Evolutionary conservation across 306 rosid genomes (phyloP).

Genomic region (Alnus rubra): DNA sequence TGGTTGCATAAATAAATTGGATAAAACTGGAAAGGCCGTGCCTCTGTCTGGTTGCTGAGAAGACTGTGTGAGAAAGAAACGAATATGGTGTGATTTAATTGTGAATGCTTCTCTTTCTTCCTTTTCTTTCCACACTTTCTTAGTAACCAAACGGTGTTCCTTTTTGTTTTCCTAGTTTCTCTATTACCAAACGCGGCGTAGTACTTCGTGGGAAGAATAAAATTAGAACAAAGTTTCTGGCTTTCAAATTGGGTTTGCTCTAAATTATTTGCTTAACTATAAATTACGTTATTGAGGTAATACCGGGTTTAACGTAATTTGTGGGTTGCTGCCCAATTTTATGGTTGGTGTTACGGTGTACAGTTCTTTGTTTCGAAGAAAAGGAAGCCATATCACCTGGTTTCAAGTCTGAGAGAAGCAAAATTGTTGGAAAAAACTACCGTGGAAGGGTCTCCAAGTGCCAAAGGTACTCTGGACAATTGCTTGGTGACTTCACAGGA

Average conservation of each 20-base stretch:
- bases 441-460: slow-evolving; percentile 66
- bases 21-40: neutral
- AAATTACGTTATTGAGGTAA: neutral
- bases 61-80: neutral
- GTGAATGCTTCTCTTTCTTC: neutral
- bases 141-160: neutral
- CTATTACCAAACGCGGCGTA: neutral
- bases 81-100: neutral
- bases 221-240: neutral
- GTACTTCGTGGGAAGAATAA: neutral
- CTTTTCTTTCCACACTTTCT: slow-evolving; percentile 1
- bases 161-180: neutral
- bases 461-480: slow-evolving; percentile 62
- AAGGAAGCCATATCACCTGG: slow-evolving; percentile 62
- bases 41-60: neutral
- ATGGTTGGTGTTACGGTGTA: neutral
- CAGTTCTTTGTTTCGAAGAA: slow-evolving; percentile 91
- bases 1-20: neutral
- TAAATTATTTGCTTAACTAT: neutral
- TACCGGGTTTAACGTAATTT: neutral
- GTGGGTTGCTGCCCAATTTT: slow-evolving; percentile 11
- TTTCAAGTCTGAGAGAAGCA: slow-evolving; percentile 51
- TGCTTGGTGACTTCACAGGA: slow-evolving; percentile 64
- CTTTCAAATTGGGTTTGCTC: neutral
- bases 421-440: slow-evolving; percentile 45